Conservation (phyloP, 2,329 filamentous ascomycete species). For the Aspergillus unguis region DNA sequence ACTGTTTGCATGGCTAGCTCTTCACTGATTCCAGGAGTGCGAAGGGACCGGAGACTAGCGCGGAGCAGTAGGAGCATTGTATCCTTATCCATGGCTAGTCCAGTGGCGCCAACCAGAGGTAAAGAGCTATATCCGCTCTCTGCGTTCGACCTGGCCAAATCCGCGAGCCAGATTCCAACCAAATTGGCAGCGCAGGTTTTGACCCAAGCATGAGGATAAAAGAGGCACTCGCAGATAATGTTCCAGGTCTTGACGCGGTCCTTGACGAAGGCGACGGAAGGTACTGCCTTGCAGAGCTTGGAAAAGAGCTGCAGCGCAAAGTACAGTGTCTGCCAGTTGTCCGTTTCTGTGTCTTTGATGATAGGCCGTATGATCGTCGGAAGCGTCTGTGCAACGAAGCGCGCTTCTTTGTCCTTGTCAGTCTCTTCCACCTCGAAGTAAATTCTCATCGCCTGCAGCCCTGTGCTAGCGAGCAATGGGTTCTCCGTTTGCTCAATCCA, state of each 20-base stretch:
- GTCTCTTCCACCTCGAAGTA: constrained; percentile 71
- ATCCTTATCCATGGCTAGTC: constrained; percentile 62
- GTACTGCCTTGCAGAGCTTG: constrained; percentile 65
- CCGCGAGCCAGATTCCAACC: constrained; percentile 71
- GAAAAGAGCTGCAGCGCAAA: constrained; percentile 67
- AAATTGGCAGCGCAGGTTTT: constrained; percentile 74
- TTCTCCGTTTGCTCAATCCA: constrained; percentile 79
- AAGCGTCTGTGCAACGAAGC: constrained; percentile 54
- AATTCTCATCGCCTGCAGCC: constrained; percentile 75
- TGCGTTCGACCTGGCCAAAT: constrained; percentile 66
- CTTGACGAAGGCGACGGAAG: constrained; percentile 60
- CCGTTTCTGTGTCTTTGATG: constrained; percentile 50
- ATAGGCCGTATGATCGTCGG: constrained; percentile 53
- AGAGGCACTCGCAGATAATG: constrained; percentile 64
- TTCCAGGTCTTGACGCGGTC: constrained; percentile 67
- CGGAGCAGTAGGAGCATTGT: constrained; percentile 61
- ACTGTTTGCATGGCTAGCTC: constrained; percentile 73
- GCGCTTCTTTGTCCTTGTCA: constrained; percentile 65
- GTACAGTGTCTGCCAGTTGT: constrained; percentile 67
- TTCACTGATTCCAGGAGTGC: constrained; percentile 64
- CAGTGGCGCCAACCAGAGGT: constrained; percentile 66
- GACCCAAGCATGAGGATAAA: constrained; percentile 68
- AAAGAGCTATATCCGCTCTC: constrained; percentile 53
- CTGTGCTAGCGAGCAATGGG: constrained; percentile 65
- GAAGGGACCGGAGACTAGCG: constrained; percentile 58